Evolutionary conservation across 345 rosid genomes (phyloP).

Genomic region (Aurinia saxatilis): DNA sequence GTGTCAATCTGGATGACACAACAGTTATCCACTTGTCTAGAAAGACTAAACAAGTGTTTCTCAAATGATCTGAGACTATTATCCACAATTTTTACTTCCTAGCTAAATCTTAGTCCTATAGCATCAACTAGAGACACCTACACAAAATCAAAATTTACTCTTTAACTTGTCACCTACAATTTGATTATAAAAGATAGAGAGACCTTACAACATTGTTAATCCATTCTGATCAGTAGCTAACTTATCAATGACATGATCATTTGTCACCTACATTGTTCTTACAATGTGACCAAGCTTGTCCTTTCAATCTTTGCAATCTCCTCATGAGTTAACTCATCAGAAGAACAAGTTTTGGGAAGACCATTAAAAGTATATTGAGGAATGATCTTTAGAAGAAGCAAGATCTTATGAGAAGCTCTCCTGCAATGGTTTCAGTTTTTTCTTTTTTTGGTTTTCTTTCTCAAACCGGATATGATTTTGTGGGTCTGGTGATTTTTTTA

Average conservation of each 20-base stretch:
- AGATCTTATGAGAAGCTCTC: too few relatives aligned
- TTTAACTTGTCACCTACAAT: not conserved
- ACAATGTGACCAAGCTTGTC: conserved; percentile 90
- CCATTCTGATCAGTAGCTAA: conserved; percentile 69
- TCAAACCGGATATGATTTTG: too few relatives aligned
- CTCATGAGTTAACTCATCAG: conserved; percentile 23
- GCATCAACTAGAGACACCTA: conserved; percentile 67
- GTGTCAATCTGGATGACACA: conserved; percentile 46
- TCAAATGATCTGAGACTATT: conserved; percentile 58
- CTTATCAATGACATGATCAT: conserved; percentile 78
- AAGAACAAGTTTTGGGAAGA: conserved; percentile 33
- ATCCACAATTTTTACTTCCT: conserved; percentile 59
- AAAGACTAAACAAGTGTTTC: too few relatives aligned
- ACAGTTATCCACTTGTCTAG: not conserved
- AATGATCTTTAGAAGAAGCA: too few relatives aligned
- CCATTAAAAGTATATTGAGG: too few relatives aligned
- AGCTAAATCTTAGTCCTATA: conserved; percentile 51
- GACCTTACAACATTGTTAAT: conserved; percentile 82
- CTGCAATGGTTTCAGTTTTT: too few relatives aligned
- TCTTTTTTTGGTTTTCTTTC: too few relatives aligned
- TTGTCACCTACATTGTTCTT: conserved; percentile 60
- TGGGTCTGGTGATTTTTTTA: too few relatives aligned
- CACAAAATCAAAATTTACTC: too few relatives aligned
- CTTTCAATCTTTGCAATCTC: conserved; percentile 68
- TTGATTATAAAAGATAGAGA: conserved; percentile 5